A percentile compares a stretch with the other conserved stretches of the same genome.
These are phyloP conservation scores for Dissophora ornata DNA, from an alignment of 192 early-diverging fungal species.

Conservation along the genomic window DNA sequence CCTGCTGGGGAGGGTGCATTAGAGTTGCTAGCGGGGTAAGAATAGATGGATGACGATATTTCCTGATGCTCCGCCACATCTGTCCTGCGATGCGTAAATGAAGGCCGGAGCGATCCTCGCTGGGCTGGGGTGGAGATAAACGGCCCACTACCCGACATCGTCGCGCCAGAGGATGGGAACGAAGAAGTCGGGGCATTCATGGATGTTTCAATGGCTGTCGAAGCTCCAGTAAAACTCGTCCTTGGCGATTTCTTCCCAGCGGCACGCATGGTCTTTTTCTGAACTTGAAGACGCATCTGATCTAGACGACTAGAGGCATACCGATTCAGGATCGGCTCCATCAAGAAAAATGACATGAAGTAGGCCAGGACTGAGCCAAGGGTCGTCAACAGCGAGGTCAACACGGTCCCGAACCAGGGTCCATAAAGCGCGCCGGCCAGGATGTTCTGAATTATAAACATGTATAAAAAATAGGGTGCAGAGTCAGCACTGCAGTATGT, in stretches of 20 bases:
- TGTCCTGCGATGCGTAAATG: slow-evolving; percentile 22
- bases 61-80: slow-evolving; percentile 5
- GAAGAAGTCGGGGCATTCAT: slow-evolving; percentile 7
- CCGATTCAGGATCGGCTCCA: slow-evolving; percentile 51
- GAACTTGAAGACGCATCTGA: slow-evolving; percentile 48
- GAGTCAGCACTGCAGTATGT: too few species aligned
- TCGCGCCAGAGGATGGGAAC: background rate
- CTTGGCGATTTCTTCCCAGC: slow-evolving; percentile 1
- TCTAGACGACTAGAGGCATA: slow-evolving; percentile 47
- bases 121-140: background rate
- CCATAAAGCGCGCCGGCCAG: slow-evolving; percentile 57
- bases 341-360: slow-evolving; percentile 54
- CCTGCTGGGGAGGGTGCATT: background rate
- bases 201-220: slow-evolving; percentile 27
- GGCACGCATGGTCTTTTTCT: slow-evolving; percentile 43
- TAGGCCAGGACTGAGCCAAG: slow-evolving; percentile 53
- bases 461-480: too few species aligned
- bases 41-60: slow-evolving; percentile 8
- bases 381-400: slow-evolving; percentile 51
- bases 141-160: background rate
- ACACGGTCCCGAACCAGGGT: slow-evolving; percentile 48
- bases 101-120: slow-evolving; percentile 28
- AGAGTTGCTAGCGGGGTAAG: slow-evolving; percentile 3
- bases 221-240: slow-evolving; percentile 2
- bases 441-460: slow-evolving; percentile 46